Evolutionary conservation across 108 stramenopile species (phyloP).

Genomic region (Pseudonitzschia pungens): DNA sequence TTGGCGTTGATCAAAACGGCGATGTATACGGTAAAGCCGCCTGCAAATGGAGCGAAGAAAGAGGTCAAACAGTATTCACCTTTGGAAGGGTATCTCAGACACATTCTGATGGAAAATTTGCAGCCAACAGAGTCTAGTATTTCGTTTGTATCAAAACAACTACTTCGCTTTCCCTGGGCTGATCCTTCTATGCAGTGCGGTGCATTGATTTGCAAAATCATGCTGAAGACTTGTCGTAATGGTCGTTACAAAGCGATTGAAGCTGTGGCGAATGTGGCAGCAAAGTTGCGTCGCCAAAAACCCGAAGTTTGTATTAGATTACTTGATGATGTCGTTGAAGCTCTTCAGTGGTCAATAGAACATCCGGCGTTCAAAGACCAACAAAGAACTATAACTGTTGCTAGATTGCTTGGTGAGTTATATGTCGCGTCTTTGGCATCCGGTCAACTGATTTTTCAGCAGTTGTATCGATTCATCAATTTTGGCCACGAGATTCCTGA

Average conservation of each 20-base stretch:
- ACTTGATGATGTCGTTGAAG: constrained; percentile 86
- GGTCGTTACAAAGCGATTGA: constrained; percentile 81
- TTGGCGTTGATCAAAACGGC: constrained; percentile 83
- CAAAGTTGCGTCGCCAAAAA: constrained; percentile 73
- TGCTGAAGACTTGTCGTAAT: constrained; percentile 87
- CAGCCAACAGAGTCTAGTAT: constrained; percentile 58
- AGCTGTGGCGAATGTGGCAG: constrained; percentile 77
- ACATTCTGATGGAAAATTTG: constrained; percentile 71
- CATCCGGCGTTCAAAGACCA: constrained; percentile 80
- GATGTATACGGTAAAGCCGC: constrained; percentile 82
- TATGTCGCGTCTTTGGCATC: constrained; percentile 73
- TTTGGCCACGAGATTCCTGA: constrained; percentile 90
- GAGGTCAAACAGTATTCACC: constrained; percentile 70
- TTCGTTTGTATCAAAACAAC: constrained; percentile 80
- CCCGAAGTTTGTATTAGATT: constrained; percentile 71
- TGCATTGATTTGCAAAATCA: constrained; percentile 64
- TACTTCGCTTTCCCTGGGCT: constrained; percentile 89
- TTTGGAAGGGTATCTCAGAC: constrained; percentile 81
- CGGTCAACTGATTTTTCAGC: constrained; percentile 68
- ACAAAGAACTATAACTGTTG: constrained; percentile 86
- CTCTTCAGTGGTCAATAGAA: constrained; percentile 86
- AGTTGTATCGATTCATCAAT: constrained; percentile 83
- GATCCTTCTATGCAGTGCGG: constrained; percentile 77
- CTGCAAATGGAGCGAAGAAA: constrained; percentile 51
- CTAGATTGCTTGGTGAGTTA: constrained; percentile 85